Evolutionary conservation across 2,329 filamentous ascomycete species (phyloP), one percentile per base, ranked within the genome.

Genomic region (Lasiodiplodia sp.): DNA sequence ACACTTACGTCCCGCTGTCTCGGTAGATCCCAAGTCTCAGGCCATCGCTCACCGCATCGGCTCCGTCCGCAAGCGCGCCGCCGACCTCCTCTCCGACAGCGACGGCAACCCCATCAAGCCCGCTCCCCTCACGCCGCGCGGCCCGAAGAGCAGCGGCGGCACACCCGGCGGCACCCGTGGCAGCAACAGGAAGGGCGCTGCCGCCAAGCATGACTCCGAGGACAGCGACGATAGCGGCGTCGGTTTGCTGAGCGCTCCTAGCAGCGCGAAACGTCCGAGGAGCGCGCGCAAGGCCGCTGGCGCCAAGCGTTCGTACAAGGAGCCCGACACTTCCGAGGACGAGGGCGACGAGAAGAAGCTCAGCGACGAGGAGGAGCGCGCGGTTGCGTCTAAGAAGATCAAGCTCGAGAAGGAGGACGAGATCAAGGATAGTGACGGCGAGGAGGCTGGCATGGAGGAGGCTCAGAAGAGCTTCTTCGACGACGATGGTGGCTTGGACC

Each of bases 261-360:
- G 16, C 5, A 5, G 51, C n/a, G n/a, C 23, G n/a, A 38, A 57
- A 34, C 55, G 55, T n/a, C 5, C 21, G 16, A 47, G 18, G 55
- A 57, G 34, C n/a, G 8, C 37, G 31, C 34, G 55, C 11, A 11
- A 3, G 10, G 18, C 40, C 7, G 40, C 40, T 12, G 40, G 55
- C n/a, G n/a, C 12, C n/a, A 57, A 57, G 55, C 55, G 55, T n/a
- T 38, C 31, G 18, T 57, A 57, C 55, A 21, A 38, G 34, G 55
- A 57, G 55, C 21, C 55, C 7, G 55, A 38, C 5, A 21, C n/a
- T 5, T 31, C 21, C 18, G 44, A 63, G 5, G 60, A 18, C 16
- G 40, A 51, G 10, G 60, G 18, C 1, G 37, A 28, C 1, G 37
- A 28, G 8, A 31, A 52, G 5, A 44, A 52, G 25, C 47, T 49